Evolutionary conservation across 257 asterid species (phyloP), one percentile per base, ranked within the genome.

Genomic region (Verbascum thapsus): DNA sequence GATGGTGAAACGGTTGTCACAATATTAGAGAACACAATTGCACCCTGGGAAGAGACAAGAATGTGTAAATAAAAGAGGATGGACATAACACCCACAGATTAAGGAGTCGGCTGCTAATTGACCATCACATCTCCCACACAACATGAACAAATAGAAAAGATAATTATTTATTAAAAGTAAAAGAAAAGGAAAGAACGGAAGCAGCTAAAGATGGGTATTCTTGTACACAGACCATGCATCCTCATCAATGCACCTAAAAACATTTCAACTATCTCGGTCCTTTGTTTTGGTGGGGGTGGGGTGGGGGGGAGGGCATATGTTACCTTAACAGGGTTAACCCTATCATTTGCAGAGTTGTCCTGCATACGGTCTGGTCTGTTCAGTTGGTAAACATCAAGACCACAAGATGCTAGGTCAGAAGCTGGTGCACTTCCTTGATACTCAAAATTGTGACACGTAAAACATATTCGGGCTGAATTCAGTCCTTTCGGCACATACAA

Each of bases 371-470:
- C 99, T 57, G 94, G 95, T 75, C 91, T 85, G 72, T 87, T 89
- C 65, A 87, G 77, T 66, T 82, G 94, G 71, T 78, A 53, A 73
- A 81, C 95, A 74, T 89, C 94, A 76, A 92, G 99, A 67, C 99
- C 99, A 73, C 99, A 89, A 47, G 97, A 85, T 62, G 88, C 95
- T 57, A 92, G 80, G 47, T 85, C 95, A 13, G 91, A 82, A 53
- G 96, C 94, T 44, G 86, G 77, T 48, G 97, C 94, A 66, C 81
- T 72, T 65, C 99, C 99, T 80, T 92, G 99, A 81, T 92, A 92
- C 85, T 90, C 99, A 90, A 94, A 89, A 83, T 94, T 94, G 79
- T 94, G 99, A 80, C 97, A 94, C 10, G 99, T 94, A 76, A 94
- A 94, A 77, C 99, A 94, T 56, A 94, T 85, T 79, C 97, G 80